phyloP scores from a whole-genome alignment of 2,329 filamentous ascomycete species.

The Exophiala spinifera region DNA sequence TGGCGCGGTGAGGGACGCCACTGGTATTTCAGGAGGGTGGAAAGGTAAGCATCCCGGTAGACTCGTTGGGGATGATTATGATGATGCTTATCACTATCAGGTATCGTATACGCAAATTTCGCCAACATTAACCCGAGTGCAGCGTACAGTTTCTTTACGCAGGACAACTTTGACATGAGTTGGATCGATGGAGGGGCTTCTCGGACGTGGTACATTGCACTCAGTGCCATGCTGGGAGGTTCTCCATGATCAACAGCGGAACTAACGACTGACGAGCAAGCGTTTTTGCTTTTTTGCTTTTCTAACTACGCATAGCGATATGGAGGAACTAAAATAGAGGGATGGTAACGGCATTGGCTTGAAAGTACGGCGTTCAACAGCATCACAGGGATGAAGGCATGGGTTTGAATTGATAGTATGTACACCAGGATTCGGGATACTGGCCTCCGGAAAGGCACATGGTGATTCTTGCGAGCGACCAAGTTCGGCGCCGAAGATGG shows the following conservation, averaged over 20 bases:
- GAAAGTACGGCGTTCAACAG: not conserved
- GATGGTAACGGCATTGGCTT: not conserved
- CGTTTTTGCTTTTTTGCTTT: not conserved
- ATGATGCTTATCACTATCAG: conserved; percentile 6
- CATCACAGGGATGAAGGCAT: not conserved
- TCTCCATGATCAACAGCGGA: conserved; percentile 6
- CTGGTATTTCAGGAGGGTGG: conserved; percentile 70
- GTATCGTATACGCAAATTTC: conserved; percentile 77
- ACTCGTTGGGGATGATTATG: not conserved
- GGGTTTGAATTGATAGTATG: not conserved
- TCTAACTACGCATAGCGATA: conserved; percentile 14
- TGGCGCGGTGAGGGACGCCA: conserved; percentile 57
- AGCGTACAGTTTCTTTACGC: conserved; percentile 73
- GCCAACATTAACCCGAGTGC: conserved; percentile 69
- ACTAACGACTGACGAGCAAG: conserved; percentile 12
- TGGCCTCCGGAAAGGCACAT: too few relatives aligned
- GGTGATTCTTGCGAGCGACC: too few relatives aligned
- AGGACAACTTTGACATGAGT: conserved; percentile 60
- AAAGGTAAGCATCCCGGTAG: conserved; percentile 45
- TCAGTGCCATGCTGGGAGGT: conserved; percentile 62
- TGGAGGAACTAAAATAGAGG: not conserved
- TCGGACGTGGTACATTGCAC: conserved; percentile 80
- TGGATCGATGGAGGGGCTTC: conserved; percentile 76
- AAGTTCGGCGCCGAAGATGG: too few relatives aligned
- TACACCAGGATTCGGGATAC: too few relatives aligned